Conservation (phyloP, 208 protist species). For the Crithidia thermophila region DNA sequence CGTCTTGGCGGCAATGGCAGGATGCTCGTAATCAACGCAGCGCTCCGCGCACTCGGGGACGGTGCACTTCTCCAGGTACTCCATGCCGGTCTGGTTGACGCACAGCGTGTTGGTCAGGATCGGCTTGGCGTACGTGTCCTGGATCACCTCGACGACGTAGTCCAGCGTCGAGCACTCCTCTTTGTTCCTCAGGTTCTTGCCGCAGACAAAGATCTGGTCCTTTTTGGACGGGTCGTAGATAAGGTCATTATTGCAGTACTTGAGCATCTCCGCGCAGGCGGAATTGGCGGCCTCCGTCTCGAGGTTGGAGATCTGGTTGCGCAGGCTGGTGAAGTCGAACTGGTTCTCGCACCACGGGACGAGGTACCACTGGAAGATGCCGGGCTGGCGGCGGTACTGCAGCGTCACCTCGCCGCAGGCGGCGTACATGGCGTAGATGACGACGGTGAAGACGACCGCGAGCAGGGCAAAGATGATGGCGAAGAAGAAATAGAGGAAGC, state of each 20-base stretch:
- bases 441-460: constrained; percentile 59
- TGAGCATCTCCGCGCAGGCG: constrained; percentile 59
- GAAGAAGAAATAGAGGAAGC: constrained; percentile 66
- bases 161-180: constrained; percentile 46
- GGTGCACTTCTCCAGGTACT: constrained; percentile 56
- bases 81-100: constrained; percentile 37
- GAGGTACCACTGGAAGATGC: constrained; percentile 80
- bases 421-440: constrained; percentile 43
- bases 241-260: constrained; percentile 46
- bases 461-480: constrained; percentile 64
- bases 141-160: constrained; percentile 33
- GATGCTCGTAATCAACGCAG: constrained; percentile 42
- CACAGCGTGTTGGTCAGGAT: constrained; percentile 55
- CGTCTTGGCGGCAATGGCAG: constrained; percentile 23
- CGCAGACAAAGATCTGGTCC: constrained; percentile 53
- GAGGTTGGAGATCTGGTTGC: constrained; percentile 29
- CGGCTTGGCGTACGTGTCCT: constrained; percentile 47
- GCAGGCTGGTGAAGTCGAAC: constrained; percentile 46
- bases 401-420: constrained; percentile 62
- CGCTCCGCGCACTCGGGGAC: constrained; percentile 40
- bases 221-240: constrained; percentile 12
- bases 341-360: constrained; percentile 63
- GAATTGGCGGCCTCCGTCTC: constrained; percentile 16
- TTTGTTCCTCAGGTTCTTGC: constrained; percentile 26
- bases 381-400: constrained; percentile 69